Conservation (phyloP, 2,329 filamentous ascomycete genomes). For the Botryotinia narcissicola region DNA sequence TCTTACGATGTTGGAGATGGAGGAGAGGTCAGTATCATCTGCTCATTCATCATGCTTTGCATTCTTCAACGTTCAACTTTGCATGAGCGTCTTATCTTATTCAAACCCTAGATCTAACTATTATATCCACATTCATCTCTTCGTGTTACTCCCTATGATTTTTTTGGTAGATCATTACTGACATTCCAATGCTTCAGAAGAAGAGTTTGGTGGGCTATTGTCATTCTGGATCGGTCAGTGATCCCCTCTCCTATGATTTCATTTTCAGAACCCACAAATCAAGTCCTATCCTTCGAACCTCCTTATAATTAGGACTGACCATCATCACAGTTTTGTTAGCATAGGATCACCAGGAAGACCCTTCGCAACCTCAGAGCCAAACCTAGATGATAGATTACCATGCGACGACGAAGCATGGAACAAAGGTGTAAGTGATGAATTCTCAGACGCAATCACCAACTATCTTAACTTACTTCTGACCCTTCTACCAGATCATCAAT, state of each 20-base stretch:
- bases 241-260: background rate
- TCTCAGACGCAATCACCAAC: background rate
- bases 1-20: background rate
- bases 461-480: background rate
- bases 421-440: background rate
- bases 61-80: background rate
- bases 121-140: background rate
- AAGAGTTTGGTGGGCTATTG: background rate
- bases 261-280: background rate
- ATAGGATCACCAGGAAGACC: background rate
- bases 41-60: background rate
- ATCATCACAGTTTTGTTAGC: background rate
- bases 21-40: background rate
- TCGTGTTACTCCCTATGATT: background rate
- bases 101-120: background rate
- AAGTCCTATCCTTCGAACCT: background rate
- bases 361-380: background rate
- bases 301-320: background rate
- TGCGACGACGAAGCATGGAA: background rate
- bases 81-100: background rate
- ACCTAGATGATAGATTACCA: background rate
- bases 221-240: background rate
- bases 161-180: background rate
- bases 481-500: background rate
- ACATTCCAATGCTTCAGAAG: background rate